These are phyloP conservation scores for Exserohilum turcica DNA, from an alignment of 2,329 filamentous ascomycete genomes.

Conservation along the genomic window DNA sequence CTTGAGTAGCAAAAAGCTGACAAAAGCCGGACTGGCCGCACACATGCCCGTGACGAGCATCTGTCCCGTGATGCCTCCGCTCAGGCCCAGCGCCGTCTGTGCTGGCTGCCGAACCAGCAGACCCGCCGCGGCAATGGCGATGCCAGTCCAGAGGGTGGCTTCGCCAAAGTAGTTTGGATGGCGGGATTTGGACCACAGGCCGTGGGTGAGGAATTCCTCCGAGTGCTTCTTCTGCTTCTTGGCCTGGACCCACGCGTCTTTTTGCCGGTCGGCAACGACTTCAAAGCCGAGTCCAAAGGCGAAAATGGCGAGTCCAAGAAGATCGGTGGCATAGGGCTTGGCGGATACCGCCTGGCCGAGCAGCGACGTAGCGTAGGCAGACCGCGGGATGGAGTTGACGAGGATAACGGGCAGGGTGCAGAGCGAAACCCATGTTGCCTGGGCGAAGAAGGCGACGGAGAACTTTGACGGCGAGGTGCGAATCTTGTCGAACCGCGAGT, in stretches of 20 bases:
- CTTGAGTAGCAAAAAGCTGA: conserved; percentile 66
- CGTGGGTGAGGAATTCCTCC: conserved; percentile 68
- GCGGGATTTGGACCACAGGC: conserved; percentile 65
- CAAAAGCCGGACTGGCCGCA: conserved; percentile 67
- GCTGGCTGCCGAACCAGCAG: conserved; percentile 61
- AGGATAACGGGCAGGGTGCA: conserved; percentile 68
- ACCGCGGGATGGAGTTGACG: conserved; percentile 65
- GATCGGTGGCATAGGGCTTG: conserved; percentile 55
- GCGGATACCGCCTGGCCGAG: conserved; percentile 53
- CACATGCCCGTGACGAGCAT: conserved; percentile 57
- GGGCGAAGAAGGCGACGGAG: conserved; percentile 61
- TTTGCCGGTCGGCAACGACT: conserved; percentile 67
- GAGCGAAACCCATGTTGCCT: conserved; percentile 71
- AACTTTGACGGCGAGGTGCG: conserved; percentile 60
- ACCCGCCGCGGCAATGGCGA: conserved; percentile 64
- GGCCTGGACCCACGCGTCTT: conserved; percentile 64
- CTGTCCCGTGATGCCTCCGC: conserved; percentile 49
- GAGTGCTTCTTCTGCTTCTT: conserved; percentile 69
- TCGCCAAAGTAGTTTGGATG: conserved; percentile 79
- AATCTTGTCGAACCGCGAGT: conserved; percentile 64
- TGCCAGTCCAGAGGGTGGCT: conserved; percentile 69
- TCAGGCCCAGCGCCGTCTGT: conserved; percentile 63
- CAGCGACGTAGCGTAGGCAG: conserved; percentile 52
- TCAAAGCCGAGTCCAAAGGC: conserved; percentile 65
- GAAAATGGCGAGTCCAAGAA: conserved; percentile 64